Evolutionary conservation across 208 protist genomes (phyloP).

Genomic region (Leishmania lainsoni): DNA sequence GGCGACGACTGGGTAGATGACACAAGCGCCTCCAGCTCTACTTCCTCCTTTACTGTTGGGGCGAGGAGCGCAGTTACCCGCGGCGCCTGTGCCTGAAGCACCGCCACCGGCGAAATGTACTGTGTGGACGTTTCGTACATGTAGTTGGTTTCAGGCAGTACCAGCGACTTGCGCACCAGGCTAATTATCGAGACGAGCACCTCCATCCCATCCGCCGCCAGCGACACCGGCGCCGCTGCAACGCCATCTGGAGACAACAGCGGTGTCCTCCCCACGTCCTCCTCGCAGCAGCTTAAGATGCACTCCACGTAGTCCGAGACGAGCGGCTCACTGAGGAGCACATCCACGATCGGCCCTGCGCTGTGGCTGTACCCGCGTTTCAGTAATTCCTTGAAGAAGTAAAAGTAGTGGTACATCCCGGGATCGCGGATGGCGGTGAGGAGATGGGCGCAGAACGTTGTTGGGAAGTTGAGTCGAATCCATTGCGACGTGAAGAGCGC

Average conservation of each 20-base stretch:
- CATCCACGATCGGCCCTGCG: slow-evolving; percentile 69
- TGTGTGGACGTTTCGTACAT: slow-evolving; percentile 48
- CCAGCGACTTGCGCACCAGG: slow-evolving; percentile 58
- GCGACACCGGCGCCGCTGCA: slow-evolving; percentile 27
- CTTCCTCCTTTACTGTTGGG: slow-evolving; percentile 8
- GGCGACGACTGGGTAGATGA: not conserved
- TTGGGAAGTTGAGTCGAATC: slow-evolving; percentile 44
- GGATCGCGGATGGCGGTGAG: slow-evolving; percentile 34
- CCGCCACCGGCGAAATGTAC: slow-evolving; percentile 43
- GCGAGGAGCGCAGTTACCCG: slow-evolving; percentile 38
- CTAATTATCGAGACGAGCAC: slow-evolving; percentile 46
- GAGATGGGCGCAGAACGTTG: slow-evolving; percentile 37
- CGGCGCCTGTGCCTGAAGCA: slow-evolving; percentile 26
- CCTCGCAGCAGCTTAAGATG: slow-evolving; percentile 38
- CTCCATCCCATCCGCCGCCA: slow-evolving; percentile 52
- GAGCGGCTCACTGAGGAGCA: slow-evolving; percentile 50
- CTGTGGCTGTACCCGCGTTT: slow-evolving; percentile 73
- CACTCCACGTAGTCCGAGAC: slow-evolving; percentile 34
- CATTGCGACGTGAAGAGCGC: slow-evolving; percentile 56
- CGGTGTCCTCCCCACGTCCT: slow-evolving; percentile 19
- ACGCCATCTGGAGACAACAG: slow-evolving; percentile 21
- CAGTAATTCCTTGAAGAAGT: slow-evolving; percentile 68
- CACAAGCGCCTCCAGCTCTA: not conserved
- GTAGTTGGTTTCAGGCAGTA: slow-evolving; percentile 42
- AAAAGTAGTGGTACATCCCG: slow-evolving; percentile 65